These are phyloP conservation scores for Xylariaceae sp. DNA, from an alignment of 2,329 filamentous ascomycete species.

Conservation along the genomic window DNA sequence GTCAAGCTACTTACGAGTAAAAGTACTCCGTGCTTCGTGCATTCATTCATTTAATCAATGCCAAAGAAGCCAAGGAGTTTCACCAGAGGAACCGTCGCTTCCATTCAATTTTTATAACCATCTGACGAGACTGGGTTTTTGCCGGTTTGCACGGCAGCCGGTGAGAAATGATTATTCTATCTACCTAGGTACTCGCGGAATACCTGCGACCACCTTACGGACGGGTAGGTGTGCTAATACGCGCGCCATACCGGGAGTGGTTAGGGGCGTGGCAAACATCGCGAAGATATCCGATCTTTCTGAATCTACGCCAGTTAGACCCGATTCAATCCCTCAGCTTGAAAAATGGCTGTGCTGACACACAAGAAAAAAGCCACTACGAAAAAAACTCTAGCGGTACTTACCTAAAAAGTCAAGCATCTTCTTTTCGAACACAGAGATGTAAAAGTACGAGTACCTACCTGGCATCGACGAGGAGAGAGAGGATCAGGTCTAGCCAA, in stretches of 20 bases:
- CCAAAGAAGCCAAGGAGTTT: neutral
- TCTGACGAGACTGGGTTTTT: neutral
- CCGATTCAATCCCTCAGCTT: slow-evolving; percentile 9
- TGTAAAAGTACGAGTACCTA: no score
- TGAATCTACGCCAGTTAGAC: neutral
- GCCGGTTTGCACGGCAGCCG: neutral
- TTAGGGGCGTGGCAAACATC: slow-evolving; percentile 4
- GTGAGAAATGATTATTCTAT: neutral
- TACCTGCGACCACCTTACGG: no score
- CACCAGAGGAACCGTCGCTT: neutral
- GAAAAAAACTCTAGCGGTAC: neutral
- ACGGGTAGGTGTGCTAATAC: neutral
- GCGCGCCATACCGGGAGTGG: neutral
- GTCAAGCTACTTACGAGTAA: no score
- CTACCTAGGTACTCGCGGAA: neutral
- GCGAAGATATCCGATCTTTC: neutral
- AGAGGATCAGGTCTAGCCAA: no score
- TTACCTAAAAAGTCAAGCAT: neutral
- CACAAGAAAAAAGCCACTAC: slow-evolving; percentile 2
- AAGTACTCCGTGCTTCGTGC: no score
- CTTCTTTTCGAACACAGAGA: no score
- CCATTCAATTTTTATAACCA: no score
- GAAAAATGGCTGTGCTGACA: slow-evolving; percentile 13
- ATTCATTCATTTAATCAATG: neutral
- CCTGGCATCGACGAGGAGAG: no score